phyloP scores from a whole-genome alignment of 2,329 filamentous ascomycete species.

The Epichloe elymi region DNA sequence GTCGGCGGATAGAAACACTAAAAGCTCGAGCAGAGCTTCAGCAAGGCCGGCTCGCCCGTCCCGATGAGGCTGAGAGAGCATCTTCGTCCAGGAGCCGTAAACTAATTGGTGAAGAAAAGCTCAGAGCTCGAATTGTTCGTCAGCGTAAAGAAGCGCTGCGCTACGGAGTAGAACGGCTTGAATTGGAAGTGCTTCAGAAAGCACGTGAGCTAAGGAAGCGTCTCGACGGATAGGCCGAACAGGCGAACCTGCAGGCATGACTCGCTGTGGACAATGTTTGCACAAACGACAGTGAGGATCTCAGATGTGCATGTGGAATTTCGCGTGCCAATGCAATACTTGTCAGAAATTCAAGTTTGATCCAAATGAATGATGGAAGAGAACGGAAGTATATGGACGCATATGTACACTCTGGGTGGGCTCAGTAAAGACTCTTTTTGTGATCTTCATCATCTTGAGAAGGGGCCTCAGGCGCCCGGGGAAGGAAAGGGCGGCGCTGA shows the following conservation, averaged over 20 bases:
- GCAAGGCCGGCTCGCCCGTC: conserved; percentile 46
- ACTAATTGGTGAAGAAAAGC: conserved; percentile 40
- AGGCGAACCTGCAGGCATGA: no score
- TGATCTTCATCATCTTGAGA: neutral
- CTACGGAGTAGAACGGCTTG: conserved; percentile 75
- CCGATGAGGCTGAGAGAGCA: conserved; percentile 11
- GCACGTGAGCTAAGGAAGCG: conserved; percentile 44
- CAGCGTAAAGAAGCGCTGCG: conserved; percentile 77
- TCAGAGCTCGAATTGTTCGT: conserved; percentile 46
- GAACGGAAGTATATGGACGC: no score
- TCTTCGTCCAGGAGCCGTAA: conserved; percentile 12
- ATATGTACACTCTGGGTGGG: no score
- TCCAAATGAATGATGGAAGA: no score
- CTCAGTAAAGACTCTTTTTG: neutral
- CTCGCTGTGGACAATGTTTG: no score
- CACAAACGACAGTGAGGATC: no score
- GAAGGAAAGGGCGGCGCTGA: no score
- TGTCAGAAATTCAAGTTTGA: no score
- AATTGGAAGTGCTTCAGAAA: conserved; percentile 73
- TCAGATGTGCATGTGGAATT: no score
- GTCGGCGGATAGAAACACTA: conserved; percentile 68
- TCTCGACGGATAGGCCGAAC: conserved; percentile 22
- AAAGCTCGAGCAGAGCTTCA: conserved; percentile 75
- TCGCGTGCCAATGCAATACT: no score
- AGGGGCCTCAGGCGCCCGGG: no score